These are phyloP conservation scores for Russula lepida DNA, from an alignment of 768 basidiomycete genomes.

Conservation along the genomic window DNA sequence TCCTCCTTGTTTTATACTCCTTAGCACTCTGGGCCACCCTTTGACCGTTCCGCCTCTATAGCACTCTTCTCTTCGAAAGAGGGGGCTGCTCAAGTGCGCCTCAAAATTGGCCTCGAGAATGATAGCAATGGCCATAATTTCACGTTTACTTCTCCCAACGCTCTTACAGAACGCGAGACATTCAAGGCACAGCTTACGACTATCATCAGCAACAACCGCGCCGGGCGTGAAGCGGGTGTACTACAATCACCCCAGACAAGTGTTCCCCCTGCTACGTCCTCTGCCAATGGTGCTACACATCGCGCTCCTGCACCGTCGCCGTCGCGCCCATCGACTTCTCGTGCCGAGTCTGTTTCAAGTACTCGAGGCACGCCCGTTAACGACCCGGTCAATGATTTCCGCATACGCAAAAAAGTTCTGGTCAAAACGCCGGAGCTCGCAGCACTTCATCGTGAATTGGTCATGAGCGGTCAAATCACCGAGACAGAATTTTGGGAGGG, in stretches of 20 bases:
- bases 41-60: slow-evolving; percentile 23
- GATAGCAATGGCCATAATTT: slow-evolving; percentile 77
- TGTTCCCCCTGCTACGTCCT: slow-evolving; percentile 24
- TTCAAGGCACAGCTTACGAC: slow-evolving; percentile 75
- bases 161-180: slow-evolving; percentile 64
- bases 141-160: slow-evolving; percentile 66
- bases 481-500: slow-evolving; percentile 98
- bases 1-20: slow-evolving; percentile 17
- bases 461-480: slow-evolving; percentile 74
- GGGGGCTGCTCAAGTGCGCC: slow-evolving; percentile 66
- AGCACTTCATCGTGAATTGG: slow-evolving; percentile 78
- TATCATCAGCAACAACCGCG: slow-evolving; percentile 68
- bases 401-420: slow-evolving; percentile 71
- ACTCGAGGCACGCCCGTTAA: slow-evolving; percentile 45
- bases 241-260: slow-evolving; percentile 16
- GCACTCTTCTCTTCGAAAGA: slow-evolving; percentile 84
- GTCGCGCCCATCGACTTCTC: slow-evolving; percentile 45
- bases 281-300: slow-evolving; percentile 17
- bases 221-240: slow-evolving; percentile 17
- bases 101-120: slow-evolving; percentile 62
- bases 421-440: slow-evolving; percentile 71
- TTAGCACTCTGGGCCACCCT: neutral
- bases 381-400: slow-evolving; percentile 60
- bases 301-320: slow-evolving; percentile 28
- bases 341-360: slow-evolving; percentile 56